phyloP scores from a whole-genome alignment of 352 stramenopile species.

The Blastocystis sp. region DNA sequence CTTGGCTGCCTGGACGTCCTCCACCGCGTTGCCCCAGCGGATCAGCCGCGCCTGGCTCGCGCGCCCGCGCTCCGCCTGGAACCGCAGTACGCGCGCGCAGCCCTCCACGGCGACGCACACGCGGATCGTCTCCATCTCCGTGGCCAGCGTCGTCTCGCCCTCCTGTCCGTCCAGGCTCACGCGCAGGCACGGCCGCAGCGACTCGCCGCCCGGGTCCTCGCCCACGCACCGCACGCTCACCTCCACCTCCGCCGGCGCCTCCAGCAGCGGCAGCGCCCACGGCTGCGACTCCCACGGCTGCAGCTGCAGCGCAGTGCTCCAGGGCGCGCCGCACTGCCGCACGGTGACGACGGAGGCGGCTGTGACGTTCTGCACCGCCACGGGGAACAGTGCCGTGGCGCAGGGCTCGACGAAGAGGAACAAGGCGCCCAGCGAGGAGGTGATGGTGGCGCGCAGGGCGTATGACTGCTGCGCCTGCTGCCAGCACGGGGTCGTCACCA shows the following conservation, averaged over 20 bases:
- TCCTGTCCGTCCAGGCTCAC: neutral
- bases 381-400: neutral
- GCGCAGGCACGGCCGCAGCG: neutral
- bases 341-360: conserved; percentile 10
- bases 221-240: neutral
- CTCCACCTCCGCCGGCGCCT: neutral
- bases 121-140: neutral
- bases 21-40: neutral
- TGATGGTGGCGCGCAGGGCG: neutral
- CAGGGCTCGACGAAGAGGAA: neutral
- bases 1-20: neutral
- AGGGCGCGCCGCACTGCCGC: neutral
- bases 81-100: neutral
- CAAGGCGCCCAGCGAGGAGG: neutral
- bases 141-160: neutral
- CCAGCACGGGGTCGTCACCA: neutral
- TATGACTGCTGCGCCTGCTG: neutral
- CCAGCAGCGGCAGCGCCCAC: conserved; percentile 25
- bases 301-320: neutral
- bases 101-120: neutral
- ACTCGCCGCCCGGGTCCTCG: neutral
- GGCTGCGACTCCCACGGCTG: conserved; percentile 10
- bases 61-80: neutral
- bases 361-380: conserved; percentile 23
- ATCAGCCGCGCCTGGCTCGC: neutral